These are phyloP conservation scores for Phytophthora rubi DNA, from an alignment of 352 stramenopile genomes.

Conservation along the genomic window DNA sequence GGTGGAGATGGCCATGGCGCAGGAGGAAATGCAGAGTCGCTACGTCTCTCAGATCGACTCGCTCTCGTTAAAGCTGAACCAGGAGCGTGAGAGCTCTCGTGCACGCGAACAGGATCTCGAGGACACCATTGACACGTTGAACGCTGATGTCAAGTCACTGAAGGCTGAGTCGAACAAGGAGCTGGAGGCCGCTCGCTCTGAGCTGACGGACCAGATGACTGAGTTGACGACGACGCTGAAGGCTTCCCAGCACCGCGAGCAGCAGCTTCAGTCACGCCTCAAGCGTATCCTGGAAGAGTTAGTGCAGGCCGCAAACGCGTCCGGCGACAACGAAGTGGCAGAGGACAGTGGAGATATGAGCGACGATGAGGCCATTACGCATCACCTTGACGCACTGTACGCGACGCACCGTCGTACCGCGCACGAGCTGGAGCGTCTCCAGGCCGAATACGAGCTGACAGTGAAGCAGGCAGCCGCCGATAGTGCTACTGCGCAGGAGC, in stretches of 20 bases:
- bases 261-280: slow-evolving; percentile 53
- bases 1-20: slow-evolving; percentile 48
- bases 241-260: slow-evolving; percentile 50
- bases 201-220: slow-evolving; percentile 40
- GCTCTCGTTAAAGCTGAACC: slow-evolving; percentile 49
- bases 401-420: slow-evolving; percentile 42
- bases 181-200: slow-evolving; percentile 23
- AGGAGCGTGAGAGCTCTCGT: slow-evolving; percentile 51
- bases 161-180: slow-evolving; percentile 45
- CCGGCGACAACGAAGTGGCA: slow-evolving; percentile 22
- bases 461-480: slow-evolving; percentile 44
- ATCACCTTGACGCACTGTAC: slow-evolving; percentile 44
- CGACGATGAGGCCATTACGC: slow-evolving; percentile 40
- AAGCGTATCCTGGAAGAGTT: slow-evolving; percentile 54
- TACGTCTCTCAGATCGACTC: slow-evolving; percentile 50
- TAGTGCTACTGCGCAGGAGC: slow-evolving; percentile 38
- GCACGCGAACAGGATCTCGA: slow-evolving; percentile 52
- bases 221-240: slow-evolving; percentile 44
- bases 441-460: slow-evolving; percentile 52
- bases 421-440: slow-evolving; percentile 52
- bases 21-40: slow-evolving; percentile 53
- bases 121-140: slow-evolving; percentile 40
- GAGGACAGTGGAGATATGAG: slow-evolving; percentile 37
- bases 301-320: slow-evolving; percentile 39
- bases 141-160: slow-evolving; percentile 40